phyloP scores from a whole-genome alignment of 176 grass and related monocot species.

The Poa annua region DNA sequence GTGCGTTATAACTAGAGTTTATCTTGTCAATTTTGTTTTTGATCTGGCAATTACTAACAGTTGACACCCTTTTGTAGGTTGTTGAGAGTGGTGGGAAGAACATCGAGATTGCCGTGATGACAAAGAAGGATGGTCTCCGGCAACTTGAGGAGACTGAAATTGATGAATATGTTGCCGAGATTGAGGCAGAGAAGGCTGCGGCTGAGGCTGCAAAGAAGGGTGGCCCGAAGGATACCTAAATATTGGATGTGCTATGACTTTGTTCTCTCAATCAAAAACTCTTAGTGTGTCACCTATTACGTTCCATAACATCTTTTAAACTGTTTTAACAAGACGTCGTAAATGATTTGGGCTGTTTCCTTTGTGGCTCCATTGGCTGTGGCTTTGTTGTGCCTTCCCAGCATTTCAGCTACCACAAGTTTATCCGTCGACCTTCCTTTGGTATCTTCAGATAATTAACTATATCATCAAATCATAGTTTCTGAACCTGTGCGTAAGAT shows the following conservation, averaged over 20 bases:
- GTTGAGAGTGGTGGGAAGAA: constrained; percentile 96
- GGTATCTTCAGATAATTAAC: neutral
- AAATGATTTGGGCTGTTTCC: neutral
- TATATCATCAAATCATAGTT: too few species aligned
- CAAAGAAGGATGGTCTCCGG: constrained; percentile 61
- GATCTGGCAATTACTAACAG: neutral
- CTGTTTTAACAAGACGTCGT: constrained; percentile 33
- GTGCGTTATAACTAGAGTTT: neutral
- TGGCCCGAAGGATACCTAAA: constrained; percentile 58
- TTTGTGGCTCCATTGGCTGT: neutral
- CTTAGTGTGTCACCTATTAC: neutral
- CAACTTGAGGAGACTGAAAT: constrained; percentile 85
- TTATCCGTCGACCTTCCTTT: neutral
- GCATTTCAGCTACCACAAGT: neutral
- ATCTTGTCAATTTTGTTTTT: neutral
- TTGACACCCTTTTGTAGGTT: constrained; percentile 45
- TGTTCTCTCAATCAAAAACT: neutral
- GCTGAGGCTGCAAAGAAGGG: constrained; percentile 97
- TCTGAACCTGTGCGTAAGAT: neutral
- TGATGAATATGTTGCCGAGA: constrained; percentile 92
- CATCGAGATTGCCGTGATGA: constrained; percentile 92
- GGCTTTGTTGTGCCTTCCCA: neutral
- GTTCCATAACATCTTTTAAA: constrained; percentile 18
- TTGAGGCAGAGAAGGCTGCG: constrained; percentile 94
- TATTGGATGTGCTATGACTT: neutral